These are phyloP conservation scores for Strobilomyces confusus DNA, from an alignment of 768 basidiomycete species.

Conservation along the genomic window DNA sequence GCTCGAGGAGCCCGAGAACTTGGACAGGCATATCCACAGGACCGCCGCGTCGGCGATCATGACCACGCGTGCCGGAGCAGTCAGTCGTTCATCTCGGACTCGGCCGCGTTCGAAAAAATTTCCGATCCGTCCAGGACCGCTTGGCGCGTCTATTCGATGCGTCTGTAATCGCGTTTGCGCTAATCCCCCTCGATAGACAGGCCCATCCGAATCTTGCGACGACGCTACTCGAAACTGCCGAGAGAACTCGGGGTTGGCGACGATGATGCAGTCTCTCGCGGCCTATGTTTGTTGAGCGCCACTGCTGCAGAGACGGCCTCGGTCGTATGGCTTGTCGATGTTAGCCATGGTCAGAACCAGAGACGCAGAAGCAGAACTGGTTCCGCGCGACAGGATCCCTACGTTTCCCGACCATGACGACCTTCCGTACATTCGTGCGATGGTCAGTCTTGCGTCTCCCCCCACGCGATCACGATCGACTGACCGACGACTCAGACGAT, in stretches of 20 bases:
- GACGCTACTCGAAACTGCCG: background rate
- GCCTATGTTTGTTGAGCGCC: background rate
- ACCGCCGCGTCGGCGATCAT: conserved; percentile 28
- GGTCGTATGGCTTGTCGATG: conserved; percentile 16
- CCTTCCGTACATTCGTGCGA: conserved; percentile 7
- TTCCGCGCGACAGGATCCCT: conserved; percentile 20
- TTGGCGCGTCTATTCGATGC: too few species aligned
- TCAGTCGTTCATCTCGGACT: background rate
- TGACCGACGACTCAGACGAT: background rate
- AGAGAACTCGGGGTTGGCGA: conserved; percentile 19
- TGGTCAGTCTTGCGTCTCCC: background rate
- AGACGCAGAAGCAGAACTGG: conserved; percentile 25
- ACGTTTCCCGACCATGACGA: conserved; percentile 4
- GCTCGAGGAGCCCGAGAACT: conserved; percentile 23
- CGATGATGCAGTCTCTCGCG: conserved; percentile 1
- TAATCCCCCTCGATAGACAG: background rate
- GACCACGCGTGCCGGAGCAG: too few species aligned
- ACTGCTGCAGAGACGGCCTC: conserved; percentile 4
- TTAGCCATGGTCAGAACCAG: conserved; percentile 26
- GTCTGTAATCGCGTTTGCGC: background rate
- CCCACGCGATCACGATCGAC: background rate
- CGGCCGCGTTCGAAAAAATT: conserved; percentile 20
- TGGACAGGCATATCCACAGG: conserved; percentile 32
- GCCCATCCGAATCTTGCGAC: background rate
- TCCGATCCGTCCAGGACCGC: conserved; percentile 30